Percentiles rank a stretch among this genome's conserved stretches.
Evolutionary conservation across 2,329 filamentous ascomycete species (phyloP).

Genomic region (Cordyceps fumosorosea): DNA sequence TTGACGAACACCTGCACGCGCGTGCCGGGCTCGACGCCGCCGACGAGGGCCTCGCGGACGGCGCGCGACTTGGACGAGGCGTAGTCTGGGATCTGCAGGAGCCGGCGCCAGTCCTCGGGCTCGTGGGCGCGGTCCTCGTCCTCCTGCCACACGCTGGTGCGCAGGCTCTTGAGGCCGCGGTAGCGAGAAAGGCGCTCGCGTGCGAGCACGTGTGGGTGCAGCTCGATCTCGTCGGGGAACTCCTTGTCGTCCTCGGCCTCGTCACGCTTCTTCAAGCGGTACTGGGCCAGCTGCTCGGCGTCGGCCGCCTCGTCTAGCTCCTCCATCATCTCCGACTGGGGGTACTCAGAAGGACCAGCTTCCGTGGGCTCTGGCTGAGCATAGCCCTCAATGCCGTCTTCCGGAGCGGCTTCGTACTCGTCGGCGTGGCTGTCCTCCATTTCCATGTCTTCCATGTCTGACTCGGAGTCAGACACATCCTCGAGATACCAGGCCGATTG

Average conservation of each 20-base stretch:
- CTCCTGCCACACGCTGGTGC: constrained; percentile 81
- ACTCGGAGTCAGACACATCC: constrained; percentile 76
- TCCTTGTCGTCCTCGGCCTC: constrained; percentile 88
- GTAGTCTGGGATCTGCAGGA: constrained; percentile 87
- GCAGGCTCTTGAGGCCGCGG: constrained; percentile 84
- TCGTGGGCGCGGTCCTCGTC: constrained; percentile 81
- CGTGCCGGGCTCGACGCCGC: constrained; percentile 77
- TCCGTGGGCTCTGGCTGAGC: constrained; percentile 65
- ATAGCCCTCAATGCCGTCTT: constrained; percentile 74
- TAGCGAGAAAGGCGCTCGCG: constrained; percentile 81
- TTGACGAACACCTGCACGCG: constrained; percentile 73
- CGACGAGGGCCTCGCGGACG: constrained; percentile 77
- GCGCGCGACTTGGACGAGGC: constrained; percentile 71
- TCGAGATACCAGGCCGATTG: constrained; percentile 90
- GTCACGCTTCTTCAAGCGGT: constrained; percentile 67
- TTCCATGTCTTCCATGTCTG: constrained; percentile 67
- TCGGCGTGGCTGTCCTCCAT: constrained; percentile 54
- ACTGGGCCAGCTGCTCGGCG: constrained; percentile 71
- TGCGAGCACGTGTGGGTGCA: constrained; percentile 80
- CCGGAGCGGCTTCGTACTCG: constrained; percentile 57
- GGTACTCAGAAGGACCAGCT: constrained; percentile 78
- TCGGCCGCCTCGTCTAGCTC: constrained; percentile 77
- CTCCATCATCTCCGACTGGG: constrained; percentile 86
- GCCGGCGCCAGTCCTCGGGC: constrained; percentile 80
- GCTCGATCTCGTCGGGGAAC: constrained; percentile 95